Conservation (phyloP, 257 asterid species). For the Vinca minor region DNA sequence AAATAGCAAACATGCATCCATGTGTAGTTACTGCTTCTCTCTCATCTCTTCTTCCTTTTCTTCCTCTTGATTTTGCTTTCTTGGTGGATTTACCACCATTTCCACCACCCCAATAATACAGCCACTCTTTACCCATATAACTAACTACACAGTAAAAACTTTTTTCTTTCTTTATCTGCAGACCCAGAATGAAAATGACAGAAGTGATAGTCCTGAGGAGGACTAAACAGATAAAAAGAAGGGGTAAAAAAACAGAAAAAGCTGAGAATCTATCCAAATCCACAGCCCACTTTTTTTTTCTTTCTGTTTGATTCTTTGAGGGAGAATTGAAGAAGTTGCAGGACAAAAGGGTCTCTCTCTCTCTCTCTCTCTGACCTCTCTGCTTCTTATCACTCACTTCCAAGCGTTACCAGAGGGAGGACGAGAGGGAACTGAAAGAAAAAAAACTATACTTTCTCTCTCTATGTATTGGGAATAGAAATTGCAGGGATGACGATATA, state of each 20-base stretch:
- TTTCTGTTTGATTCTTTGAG: no score
- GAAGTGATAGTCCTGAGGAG: slow-evolving; percentile 2
- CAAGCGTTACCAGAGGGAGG: no score
- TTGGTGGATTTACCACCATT: slow-evolving; percentile 29
- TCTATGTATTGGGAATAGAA: slow-evolving; percentile 37
- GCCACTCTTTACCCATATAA: slow-evolving; percentile 89
- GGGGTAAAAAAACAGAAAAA: background rate
- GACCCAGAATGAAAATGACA: slow-evolving; percentile 33
- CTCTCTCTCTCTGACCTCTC: background rate
- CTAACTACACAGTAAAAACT: slow-evolving; percentile 11
- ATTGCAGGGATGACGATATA: slow-evolving; percentile 35
- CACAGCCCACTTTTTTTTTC: no score
- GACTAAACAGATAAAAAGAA: slow-evolving; percentile 3
- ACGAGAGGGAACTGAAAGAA: no score
- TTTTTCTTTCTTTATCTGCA: background rate
- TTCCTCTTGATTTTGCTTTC: slow-evolving; percentile 20
- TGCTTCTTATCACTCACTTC: no score
- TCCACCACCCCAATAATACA: slow-evolving; percentile 48
- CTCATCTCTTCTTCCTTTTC: no score
- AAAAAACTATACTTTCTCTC: no score
- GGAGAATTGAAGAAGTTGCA: no score
- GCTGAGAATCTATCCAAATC: background rate
- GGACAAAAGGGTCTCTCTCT: no score
- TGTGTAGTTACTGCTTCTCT: slow-evolving; percentile 27
- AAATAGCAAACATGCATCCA: slow-evolving; percentile 84